Percentiles rank a stretch among this genome's conserved stretches.
phyloP scores from a whole-genome alignment of 371 early-diverging fungal genomes.

The Mucor lusitanicus region DNA sequence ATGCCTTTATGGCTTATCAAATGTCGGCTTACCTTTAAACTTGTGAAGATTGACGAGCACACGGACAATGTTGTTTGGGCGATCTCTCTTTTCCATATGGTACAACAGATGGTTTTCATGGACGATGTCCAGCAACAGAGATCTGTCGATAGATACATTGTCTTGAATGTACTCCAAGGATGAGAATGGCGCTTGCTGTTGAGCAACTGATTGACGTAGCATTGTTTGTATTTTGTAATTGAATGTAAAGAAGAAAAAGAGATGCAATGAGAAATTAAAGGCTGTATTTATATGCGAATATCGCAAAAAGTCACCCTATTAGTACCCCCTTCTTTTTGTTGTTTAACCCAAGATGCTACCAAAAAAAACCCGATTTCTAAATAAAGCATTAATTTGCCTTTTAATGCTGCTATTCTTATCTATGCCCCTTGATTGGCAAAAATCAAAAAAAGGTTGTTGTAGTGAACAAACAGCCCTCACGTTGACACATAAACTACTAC shows the following conservation, averaged over 20 bases:
- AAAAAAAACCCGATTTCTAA: background rate
- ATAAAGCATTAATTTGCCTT: background rate
- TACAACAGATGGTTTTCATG: slow-evolving; percentile 32
- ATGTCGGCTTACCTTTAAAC: slow-evolving; percentile 27
- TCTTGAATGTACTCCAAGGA: background rate
- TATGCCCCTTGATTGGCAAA: background rate
- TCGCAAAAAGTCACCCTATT: background rate
- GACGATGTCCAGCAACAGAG: slow-evolving; percentile 14
- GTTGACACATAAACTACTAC: no score
- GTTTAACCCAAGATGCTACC: background rate
- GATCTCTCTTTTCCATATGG: slow-evolving; percentile 40
- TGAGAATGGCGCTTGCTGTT: background rate
- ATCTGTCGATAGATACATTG: background rate
- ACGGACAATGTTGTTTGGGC: slow-evolving; percentile 35
- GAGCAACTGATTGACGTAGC: slow-evolving; percentile 14
- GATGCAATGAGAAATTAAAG: background rate
- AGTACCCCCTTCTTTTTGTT: background rate
- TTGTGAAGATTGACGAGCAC: slow-evolving; percentile 34
- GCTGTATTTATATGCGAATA: background rate
- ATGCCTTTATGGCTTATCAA: background rate
- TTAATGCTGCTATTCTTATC: background rate
- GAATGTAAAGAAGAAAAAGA: background rate
- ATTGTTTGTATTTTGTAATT: background rate
- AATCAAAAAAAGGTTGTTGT: no score
- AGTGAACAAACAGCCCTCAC: no score